Percentiles rank a stretch among this genome's conserved stretches.
Evolutionary conservation across 176 grass and related monocot genomes (phyloP).

Genomic region (Puya raimondii): DNA sequence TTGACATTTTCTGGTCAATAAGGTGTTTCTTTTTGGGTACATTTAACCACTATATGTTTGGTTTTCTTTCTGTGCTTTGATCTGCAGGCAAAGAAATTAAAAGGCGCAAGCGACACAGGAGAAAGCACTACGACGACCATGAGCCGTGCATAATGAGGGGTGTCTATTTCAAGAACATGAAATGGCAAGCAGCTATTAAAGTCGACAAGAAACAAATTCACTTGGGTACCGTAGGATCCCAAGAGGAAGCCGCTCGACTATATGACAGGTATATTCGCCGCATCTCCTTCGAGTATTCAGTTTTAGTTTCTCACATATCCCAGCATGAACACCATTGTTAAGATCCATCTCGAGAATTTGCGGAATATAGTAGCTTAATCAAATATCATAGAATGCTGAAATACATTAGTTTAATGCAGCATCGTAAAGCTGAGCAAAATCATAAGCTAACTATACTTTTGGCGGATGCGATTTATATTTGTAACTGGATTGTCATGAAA

Average conservation of each 20-base stretch:
- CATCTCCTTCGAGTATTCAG: neutral
- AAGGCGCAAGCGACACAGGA: slow-evolving; percentile 75
- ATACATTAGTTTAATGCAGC: no score
- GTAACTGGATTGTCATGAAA: no score
- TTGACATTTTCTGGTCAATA: neutral
- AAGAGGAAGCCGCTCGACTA: slow-evolving; percentile 84
- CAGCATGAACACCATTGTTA: no score
- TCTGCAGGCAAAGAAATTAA: slow-evolving; percentile 80
- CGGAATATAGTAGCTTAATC: no score
- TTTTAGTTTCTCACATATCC: neutral
- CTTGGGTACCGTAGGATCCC: slow-evolving; percentile 87
- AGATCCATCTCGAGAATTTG: no score
- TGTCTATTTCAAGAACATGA: slow-evolving; percentile 98
- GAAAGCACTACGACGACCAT: slow-evolving; percentile 85
- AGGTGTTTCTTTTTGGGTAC: neutral
- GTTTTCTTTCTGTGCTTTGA: neutral
- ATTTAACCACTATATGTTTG: neutral
- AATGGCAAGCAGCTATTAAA: slow-evolving; percentile 99
- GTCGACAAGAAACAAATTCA: slow-evolving; percentile 99
- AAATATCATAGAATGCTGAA: no score
- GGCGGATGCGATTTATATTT: no score
- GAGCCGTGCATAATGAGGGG: slow-evolving; percentile 91
- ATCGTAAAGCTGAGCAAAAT: no score
- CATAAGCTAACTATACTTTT: no score
- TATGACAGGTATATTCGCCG: slow-evolving; percentile 81